phyloP scores from a whole-genome alignment of 225 moss, liverwort and hornwort genomes.

The Polytrichum commune region DNA sequence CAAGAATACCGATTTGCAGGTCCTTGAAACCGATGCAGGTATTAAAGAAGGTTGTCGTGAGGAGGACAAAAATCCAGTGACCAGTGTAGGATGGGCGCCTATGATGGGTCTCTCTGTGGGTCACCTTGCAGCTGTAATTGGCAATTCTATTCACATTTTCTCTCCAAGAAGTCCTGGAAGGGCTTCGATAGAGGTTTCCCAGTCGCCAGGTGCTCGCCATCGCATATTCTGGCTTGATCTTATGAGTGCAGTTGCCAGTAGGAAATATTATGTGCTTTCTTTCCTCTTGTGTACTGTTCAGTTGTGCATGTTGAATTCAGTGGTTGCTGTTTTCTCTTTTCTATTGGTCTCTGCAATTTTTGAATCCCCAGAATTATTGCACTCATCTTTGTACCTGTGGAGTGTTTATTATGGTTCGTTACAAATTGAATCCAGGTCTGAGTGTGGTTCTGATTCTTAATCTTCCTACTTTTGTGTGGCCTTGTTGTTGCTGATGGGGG shows the following conservation, averaged over 20 bases:
- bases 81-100: constrained; percentile 83
- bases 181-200: constrained; percentile 20
- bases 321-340: not conserved
- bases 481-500: constrained; percentile 11
- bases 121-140: constrained; percentile 70
- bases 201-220: constrained; percentile 48
- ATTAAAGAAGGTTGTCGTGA: constrained; percentile 35
- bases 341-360: too few relatives aligned
- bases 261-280: not conserved
- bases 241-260: too few relatives aligned
- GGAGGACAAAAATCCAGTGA: constrained; percentile 44
- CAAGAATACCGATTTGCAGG: constrained; percentile 24
- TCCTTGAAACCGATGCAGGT: constrained; percentile 47
- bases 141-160: constrained; percentile 60
- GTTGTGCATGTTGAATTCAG: not conserved
- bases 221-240: too few relatives aligned
- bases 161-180: constrained; percentile 48
- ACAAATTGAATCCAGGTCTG: too few relatives aligned
- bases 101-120: constrained; percentile 64
- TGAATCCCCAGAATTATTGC: too few relatives aligned
- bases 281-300: constrained; percentile 1
- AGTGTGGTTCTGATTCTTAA: not conserved
- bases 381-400: too few relatives aligned
- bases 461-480: too few relatives aligned
- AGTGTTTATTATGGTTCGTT: too few relatives aligned